Percentiles rank a stretch among this genome's conserved stretches.
These are phyloP conservation scores for Vitis hybrid DNA, from an alignment of 177 flowering plant genomes.

Conservation along the genomic window DNA sequence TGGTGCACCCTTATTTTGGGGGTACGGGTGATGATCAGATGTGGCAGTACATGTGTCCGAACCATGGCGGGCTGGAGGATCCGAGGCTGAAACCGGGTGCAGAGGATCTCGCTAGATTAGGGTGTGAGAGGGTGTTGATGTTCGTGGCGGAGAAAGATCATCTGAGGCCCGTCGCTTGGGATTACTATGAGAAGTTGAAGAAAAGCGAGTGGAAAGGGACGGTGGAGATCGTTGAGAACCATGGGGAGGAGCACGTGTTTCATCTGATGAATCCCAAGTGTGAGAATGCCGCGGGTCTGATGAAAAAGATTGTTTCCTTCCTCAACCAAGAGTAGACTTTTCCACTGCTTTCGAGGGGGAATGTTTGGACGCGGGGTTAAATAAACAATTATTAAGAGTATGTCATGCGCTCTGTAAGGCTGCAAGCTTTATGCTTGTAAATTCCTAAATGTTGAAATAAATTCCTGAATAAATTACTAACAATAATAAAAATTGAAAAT, in stretches of 20 bases:
- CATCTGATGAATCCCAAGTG: not conserved
- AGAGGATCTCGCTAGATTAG: constrained; percentile 17
- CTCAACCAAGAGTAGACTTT: too few relatives aligned
- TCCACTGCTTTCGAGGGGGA: not conserved
- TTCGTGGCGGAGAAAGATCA: constrained; percentile 26
- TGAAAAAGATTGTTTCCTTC: too few relatives aligned
- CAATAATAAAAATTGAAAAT: too few relatives aligned
- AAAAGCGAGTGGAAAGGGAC: constrained; percentile 1
- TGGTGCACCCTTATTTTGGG: constrained; percentile 37
- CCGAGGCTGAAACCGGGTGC: constrained; percentile 18
- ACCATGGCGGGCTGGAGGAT: constrained; percentile 16
- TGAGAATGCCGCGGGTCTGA: too few relatives aligned
- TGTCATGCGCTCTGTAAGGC: not conserved
- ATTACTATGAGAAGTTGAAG: constrained; percentile 13
- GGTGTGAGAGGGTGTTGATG: constrained; percentile 21
- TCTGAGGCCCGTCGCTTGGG: constrained; percentile 13
- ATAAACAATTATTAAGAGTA: not conserved
- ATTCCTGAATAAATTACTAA: too few relatives aligned
- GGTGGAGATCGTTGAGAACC: too few relatives aligned
- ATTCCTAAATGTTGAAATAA: too few relatives aligned
- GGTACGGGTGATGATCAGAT: constrained; percentile 10
- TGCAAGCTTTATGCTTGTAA: too few relatives aligned
- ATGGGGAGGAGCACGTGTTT: constrained; percentile 26
- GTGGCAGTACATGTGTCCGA: constrained; percentile 19
- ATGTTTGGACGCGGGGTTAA: not conserved